Evolutionary conservation across 805 yeast species (phyloP).

Genomic region (baker's yeast (Saccharomyces cerevisiae)): DNA sequence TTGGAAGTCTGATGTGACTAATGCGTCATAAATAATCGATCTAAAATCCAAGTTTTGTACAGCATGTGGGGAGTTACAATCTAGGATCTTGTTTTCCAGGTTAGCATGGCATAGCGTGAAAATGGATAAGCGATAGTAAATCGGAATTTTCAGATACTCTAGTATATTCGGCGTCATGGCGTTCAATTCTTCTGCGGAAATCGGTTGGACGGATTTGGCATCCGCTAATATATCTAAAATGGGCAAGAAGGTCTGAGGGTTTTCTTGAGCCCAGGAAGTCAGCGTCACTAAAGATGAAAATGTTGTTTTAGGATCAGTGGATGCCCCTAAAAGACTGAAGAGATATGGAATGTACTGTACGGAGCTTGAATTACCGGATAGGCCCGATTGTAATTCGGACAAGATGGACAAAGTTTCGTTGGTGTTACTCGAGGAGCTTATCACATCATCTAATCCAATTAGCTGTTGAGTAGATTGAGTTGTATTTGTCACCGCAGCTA

Average conservation of each 20-base stretch:
- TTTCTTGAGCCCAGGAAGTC: conserved; percentile 17
- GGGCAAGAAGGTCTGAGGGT: conserved; percentile 15
- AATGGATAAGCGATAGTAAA: conserved; percentile 24
- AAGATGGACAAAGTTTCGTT: conserved; percentile 17
- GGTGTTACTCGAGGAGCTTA: conserved; percentile 17
- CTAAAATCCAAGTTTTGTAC: conserved; percentile 30
- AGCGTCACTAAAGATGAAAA: conserved; percentile 19
- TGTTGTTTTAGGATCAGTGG: conserved; percentile 19
- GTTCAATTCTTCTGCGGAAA: conserved; percentile 16
- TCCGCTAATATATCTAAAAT: conserved; percentile 14
- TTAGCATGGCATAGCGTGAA: conserved; percentile 26
- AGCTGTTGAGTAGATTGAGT: conserved; percentile 21
- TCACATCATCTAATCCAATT: conserved; percentile 15
- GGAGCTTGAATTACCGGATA: conserved; percentile 9
- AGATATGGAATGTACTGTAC: conserved; percentile 17
- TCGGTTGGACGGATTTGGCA: conserved; percentile 8
- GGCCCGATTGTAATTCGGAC: conserved; percentile 10
- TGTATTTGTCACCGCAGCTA: conserved; percentile 14
- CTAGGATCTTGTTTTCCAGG: conserved; percentile 12
- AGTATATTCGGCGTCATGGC: conserved; percentile 21
- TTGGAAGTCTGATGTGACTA: conserved; percentile 23
- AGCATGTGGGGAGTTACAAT: conserved; percentile 24
- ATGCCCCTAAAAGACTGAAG: conserved; percentile 15
- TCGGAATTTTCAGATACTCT: conserved; percentile 21
- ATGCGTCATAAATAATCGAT: conserved; percentile 23